These are phyloP conservation scores for Phytophthora fragariaefolia DNA, from an alignment of 352 stramenopile species.

Conservation along the genomic window DNA sequence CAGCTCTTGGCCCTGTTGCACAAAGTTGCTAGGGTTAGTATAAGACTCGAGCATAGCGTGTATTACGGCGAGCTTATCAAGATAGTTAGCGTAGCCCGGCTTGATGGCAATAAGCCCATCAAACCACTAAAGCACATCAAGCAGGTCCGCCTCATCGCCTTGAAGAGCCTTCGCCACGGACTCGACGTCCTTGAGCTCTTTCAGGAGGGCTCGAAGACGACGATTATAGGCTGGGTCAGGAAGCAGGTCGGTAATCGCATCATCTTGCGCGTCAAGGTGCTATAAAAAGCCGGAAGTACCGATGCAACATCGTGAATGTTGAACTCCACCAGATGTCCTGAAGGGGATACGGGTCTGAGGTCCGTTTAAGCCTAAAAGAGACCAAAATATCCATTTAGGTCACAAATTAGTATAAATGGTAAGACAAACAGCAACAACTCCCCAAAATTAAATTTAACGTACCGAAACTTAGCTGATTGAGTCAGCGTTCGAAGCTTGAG, in stretches of 20 bases:
- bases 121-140: neutral
- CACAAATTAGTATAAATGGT: no score
- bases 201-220: neutral
- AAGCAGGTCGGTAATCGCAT: neutral
- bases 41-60: no score
- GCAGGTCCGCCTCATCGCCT: neutral
- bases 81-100: neutral
- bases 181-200: neutral
- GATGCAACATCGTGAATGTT: neutral
- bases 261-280: neutral
- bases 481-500: no score
- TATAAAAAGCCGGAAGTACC: neutral
- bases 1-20: neutral
- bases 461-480: no score
- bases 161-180: neutral
- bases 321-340: slow-evolving; percentile 2
- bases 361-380: no score
- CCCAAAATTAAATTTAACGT: no score
- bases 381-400: no score
- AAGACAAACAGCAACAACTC: no score
- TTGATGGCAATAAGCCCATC: neutral
- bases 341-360: no score
- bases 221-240: neutral
- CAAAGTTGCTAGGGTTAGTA: neutral
- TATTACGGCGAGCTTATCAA: neutral